A percentile compares a stretch with the other conserved stretches of the same genome.
Conservation (phyloP, 345 rosid genomes). For the Hibiscus trionum region DNA sequence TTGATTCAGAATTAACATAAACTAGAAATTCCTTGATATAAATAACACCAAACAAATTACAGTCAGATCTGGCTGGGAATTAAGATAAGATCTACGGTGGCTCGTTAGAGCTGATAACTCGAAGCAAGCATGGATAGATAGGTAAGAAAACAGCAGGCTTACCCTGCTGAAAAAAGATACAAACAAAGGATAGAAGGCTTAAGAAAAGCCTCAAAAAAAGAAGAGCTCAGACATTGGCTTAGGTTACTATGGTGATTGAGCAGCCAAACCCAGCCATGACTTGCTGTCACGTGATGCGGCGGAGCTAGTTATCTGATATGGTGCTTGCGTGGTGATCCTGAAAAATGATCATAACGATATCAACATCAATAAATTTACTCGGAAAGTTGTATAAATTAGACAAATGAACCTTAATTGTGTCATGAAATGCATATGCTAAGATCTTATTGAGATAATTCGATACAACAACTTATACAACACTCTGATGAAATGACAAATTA, state of each 20-base stretch:
- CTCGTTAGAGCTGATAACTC: conserved; percentile 2
- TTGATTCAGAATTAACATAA: not conserved
- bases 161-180: conserved; percentile 9
- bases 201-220: not conserved
- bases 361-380: conserved; percentile 1
- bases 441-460: too few species aligned
- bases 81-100: conserved; percentile 13
- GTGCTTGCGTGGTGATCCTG: conserved; percentile 61
- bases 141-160: conserved; percentile 3
- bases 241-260: conserved; percentile 28
- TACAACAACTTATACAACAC: too few species aligned
- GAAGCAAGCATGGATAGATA: not conserved
- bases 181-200: conserved; percentile 2
- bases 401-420: not conserved
- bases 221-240: not conserved
- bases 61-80: conserved; percentile 7
- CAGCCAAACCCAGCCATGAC: conserved; percentile 73
- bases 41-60: not conserved
- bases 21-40: conserved; percentile 13
- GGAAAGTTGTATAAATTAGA: not conserved
- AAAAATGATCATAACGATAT: conserved; percentile 1
- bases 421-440: not conserved
- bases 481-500: too few species aligned
- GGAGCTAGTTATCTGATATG: conserved; percentile 40
- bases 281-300: conserved; percentile 37